These are phyloP conservation scores for Pinus albicaulis DNA, from an alignment of 75 land plant genomes.

Conservation along the genomic window DNA sequence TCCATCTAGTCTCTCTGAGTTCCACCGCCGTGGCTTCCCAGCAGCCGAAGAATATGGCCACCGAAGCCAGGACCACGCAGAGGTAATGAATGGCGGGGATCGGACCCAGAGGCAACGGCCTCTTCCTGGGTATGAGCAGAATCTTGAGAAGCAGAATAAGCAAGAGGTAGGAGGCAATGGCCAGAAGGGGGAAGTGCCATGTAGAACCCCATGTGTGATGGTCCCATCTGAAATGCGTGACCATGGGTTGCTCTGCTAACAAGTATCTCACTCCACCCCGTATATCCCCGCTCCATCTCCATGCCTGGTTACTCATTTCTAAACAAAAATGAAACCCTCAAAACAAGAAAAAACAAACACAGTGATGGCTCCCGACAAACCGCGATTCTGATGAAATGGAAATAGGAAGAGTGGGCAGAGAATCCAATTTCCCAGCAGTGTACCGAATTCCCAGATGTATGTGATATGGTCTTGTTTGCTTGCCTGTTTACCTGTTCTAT, in stretches of 20 bases:
- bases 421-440: too few species aligned
- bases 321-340: too few species aligned
- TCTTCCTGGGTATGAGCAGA: constrained; percentile 25
- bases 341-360: too few species aligned
- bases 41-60: constrained; percentile 52
- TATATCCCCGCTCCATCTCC: not conserved
- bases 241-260: constrained; percentile 28
- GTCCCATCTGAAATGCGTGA: constrained; percentile 30
- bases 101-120: constrained; percentile 67
- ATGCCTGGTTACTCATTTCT: too few species aligned
- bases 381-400: too few species aligned
- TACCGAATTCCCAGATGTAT: too few species aligned
- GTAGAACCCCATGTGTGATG: constrained; percentile 18
- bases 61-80: constrained; percentile 42
- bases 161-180: constrained; percentile 19
- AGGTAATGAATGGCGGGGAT: constrained; percentile 74
- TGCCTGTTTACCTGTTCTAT: too few species aligned
- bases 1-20: constrained; percentile 77
- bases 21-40: constrained; percentile 54
- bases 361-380: too few species aligned
- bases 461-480: too few species aligned
- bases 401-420: too few species aligned
- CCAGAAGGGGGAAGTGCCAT: constrained; percentile 15
- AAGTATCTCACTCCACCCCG: constrained; percentile 17
- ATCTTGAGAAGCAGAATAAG: constrained; percentile 11